Base-by-base conservation (phyloP, 352 stramenopile species). In the Halophytophthora polymorphica region DNA sequence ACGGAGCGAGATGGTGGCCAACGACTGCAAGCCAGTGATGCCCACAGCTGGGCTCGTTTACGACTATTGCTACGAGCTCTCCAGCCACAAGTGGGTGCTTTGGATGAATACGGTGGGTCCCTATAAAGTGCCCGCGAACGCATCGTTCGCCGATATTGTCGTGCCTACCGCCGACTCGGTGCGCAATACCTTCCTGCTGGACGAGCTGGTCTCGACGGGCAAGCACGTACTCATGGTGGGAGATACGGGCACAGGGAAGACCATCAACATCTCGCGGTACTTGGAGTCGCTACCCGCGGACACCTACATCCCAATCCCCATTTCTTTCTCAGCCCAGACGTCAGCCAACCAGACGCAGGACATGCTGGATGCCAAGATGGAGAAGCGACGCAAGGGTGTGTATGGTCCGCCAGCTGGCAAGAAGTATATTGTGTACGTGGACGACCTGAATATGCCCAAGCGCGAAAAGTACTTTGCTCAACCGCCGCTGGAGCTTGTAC, bases 381-480 rank as follows among this genome's bases (percentile, higher is more conserved):
- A 97, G 53, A 97, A 97, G 56, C 74, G 93, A 0, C 64, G 91
- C 14, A 97, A 97, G 49, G 93, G 96, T 10, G 83, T 98, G 0
- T 98, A 95, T 48, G 90, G 92, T 1, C 92, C 93, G 7, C 75
- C 88, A 1, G 79, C 87, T 15, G 91, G 93, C 4, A 98, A 97
- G 60, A 89, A 90, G 25, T 96, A 93, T 58, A 91, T 98, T 33
- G 71, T 98, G n/a, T 97, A 97, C 59, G 85, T 98, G 33, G 94
- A 98, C 58, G 94, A 98, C 60, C 57, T 98, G 6, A 98, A 98
- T 63, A 98, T 98, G 94, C 93, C 94, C 13, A 96, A 97, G 62
- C 81, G 85, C 14, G 93, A 98, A 51, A 94, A 93, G 45, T 97
- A 95, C 53, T 96, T 96, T 45, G 93, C 94, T 0, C 93, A 98